phyloP scores from a whole-genome alignment of 345 rosid species.

The Linum usitatissimum region DNA sequence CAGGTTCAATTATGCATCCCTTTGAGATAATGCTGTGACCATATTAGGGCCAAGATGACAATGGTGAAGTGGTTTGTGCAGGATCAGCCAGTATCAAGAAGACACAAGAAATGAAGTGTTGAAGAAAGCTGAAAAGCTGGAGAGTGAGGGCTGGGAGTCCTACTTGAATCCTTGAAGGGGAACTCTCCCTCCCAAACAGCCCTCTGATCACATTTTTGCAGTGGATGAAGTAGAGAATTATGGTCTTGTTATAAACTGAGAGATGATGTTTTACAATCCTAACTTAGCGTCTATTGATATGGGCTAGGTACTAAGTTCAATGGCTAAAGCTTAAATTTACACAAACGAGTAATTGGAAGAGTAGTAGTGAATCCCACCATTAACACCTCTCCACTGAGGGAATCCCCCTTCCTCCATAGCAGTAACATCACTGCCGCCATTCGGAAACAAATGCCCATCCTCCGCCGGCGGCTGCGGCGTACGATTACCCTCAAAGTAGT shows the following conservation, averaged over 20 bases:
- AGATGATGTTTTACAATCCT: background rate
- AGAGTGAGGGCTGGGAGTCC: slow-evolving; percentile 63
- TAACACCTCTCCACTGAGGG: background rate
- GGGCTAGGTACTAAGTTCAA: too few species aligned
- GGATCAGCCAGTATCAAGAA: slow-evolving; percentile 87
- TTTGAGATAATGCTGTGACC: background rate
- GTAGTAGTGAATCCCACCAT: background rate
- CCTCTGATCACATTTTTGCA: too few species aligned
- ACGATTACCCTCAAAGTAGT: background rate
- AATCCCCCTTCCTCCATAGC: background rate
- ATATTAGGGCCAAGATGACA: background rate
- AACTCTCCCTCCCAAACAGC: too few species aligned
- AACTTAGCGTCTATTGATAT: too few species aligned
- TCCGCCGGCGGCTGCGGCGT: background rate
- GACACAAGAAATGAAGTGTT: slow-evolving; percentile 62
- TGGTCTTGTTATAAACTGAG: too few species aligned
- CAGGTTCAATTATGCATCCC: slow-evolving; percentile 14
- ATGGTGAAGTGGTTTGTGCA: slow-evolving; percentile 14
- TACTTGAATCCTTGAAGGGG: slow-evolving; percentile 17
- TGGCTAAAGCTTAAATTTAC: background rate
- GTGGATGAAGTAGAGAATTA: too few species aligned
- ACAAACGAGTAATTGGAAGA: background rate
- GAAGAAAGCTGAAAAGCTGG: slow-evolving; percentile 61
- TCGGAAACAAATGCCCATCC: background rate
- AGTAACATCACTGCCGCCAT: background rate